A percentile compares a stretch with the other conserved stretches of the same genome.
Conservation (phyloP, 345 rosid species). For the Sonneratia alba region DNA sequence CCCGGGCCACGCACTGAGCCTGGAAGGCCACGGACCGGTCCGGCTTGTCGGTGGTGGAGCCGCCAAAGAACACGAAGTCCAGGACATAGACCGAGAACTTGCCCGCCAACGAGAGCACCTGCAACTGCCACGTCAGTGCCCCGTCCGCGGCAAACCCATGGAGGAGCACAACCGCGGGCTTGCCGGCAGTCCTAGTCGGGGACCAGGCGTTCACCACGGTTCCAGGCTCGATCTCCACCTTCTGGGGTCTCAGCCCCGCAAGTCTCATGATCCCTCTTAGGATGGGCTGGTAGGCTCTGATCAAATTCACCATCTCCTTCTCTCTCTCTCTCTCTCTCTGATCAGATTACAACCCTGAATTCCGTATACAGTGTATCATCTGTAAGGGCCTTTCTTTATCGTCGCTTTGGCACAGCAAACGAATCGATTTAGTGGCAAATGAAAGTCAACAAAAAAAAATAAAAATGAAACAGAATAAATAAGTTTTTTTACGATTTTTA, state of each 20-base stretch:
- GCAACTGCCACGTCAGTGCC: constrained; percentile 35
- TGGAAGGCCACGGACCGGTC: constrained; percentile 6
- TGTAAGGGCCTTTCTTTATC: too few relatives aligned
- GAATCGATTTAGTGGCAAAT: too few relatives aligned
- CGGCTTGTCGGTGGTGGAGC: constrained; percentile 19
- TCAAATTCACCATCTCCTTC: constrained; percentile 14
- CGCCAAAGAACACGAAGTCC: constrained; percentile 40
- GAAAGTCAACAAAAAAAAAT: too few relatives aligned
- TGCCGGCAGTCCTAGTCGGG: background rate
- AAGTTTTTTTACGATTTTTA: too few relatives aligned
- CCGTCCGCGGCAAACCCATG: constrained; percentile 29
- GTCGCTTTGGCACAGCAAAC: too few relatives aligned
- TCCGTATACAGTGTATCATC: too few relatives aligned
- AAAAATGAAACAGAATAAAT: too few relatives aligned
- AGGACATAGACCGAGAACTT: constrained; percentile 35
- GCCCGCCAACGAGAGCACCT: constrained; percentile 21
- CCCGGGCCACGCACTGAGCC: too few relatives aligned
- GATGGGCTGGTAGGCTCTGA: constrained; percentile 12
- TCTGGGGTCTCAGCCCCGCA: constrained; percentile 14
- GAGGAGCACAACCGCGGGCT: constrained; percentile 29
- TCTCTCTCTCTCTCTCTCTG: too few relatives aligned
- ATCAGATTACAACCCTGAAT: too few relatives aligned
- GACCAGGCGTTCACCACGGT: constrained; percentile 8
- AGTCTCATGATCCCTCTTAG: constrained; percentile 16
- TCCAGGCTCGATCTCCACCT: constrained; percentile 28